A percentile compares a stretch with the other conserved stretches of the same genome.
These are phyloP conservation scores for Suhomyces maxii DNA, from an alignment of 1,139 yeast species.

Conservation along the genomic window DNA sequence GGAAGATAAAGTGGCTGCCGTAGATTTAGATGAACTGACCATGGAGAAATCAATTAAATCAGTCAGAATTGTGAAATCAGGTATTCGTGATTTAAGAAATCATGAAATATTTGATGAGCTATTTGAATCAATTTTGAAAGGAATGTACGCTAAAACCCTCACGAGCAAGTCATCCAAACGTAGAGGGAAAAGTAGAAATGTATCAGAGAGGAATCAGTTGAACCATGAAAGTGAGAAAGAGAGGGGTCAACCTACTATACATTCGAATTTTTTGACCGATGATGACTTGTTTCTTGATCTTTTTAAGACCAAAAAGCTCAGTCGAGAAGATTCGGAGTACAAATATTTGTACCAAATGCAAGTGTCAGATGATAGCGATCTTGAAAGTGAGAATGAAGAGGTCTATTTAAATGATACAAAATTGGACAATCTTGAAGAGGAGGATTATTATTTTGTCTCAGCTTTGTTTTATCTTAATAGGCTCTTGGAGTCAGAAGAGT, in stretches of 20 bases:
- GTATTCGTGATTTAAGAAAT: constrained; percentile 16
- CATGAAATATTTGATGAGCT: constrained; percentile 12
- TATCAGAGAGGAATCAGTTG: too few species aligned
- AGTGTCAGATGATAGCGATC: constrained; percentile 37
- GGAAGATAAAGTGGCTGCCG: background rate
- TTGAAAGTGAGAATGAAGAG: constrained; percentile 22
- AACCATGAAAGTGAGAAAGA: too few species aligned
- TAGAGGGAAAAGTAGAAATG: too few species aligned
- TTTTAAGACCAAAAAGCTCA: constrained; percentile 9
- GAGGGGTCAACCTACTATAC: too few species aligned
- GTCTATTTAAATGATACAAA: background rate
- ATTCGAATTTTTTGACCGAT: background rate
- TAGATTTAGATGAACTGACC: background rate
- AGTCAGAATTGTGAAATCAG: constrained; percentile 11
- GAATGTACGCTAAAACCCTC: background rate
- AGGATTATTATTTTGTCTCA: background rate
- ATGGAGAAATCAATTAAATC: constrained; percentile 11
- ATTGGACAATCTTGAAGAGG: background rate
- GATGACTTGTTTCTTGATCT: constrained; percentile 13
- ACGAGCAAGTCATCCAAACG: too few species aligned
- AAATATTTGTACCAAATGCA: constrained; percentile 24
- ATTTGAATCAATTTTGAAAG: constrained; percentile 14
- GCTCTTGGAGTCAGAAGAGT: constrained; percentile 28
- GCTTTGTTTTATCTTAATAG: constrained; percentile 11
- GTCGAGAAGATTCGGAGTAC: constrained; percentile 1